Base-by-base conservation (phyloP, 129 eudicot genomes). In the Flaveria brownii region DNA sequence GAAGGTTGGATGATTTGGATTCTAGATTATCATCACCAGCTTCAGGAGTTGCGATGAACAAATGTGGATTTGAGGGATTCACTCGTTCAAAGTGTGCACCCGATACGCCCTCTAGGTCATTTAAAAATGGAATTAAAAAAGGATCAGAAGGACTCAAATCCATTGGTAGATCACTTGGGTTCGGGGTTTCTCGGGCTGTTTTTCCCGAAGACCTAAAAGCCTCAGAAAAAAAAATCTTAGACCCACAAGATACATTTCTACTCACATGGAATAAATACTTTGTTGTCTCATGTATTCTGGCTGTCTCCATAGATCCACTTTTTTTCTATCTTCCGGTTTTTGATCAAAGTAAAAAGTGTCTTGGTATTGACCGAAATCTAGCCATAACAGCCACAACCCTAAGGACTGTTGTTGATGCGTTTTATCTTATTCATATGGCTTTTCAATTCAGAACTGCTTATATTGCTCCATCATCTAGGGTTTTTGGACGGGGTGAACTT, bases 401-500 rank as follows among this genome's bases (percentile, higher is more conserved):
- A 45, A 91, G 98, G 28, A 93, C 96, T 11, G 41, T 88, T 42
- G 83, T 88, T 76, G 98, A 93, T 78, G 92, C 71, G 16, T 93
- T 93, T 81, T 93, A 93, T 70, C 90, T 90, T 70, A 76, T 90
- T 71, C 98, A 83, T 78, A 90, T 93, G 95, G 94, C 89, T 73
- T 90, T 93, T 50, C 96, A 93, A 39, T 93, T 93, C 67, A 88
- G 96, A 52, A 93, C 98, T 22, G 98, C 98, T 73, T 93, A 86
- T 47, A 86, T 93, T 71, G 98, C 98, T 26, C 98, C 98, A 12
- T 93, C 98, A 10, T 93, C 98, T 65, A 84, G 98, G 74, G 98
- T 93, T 42, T 93, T 93, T 82, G 98, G 98, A 69, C 82, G 98
- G 25, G 98, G 98, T 73, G 98, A 93, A 85, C 96, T 93, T 75